Evolutionary conservation across 805 yeast genomes (phyloP), one percentile per base, ranked within the genome.

Genomic region (Ogataea ganodermae): DNA sequence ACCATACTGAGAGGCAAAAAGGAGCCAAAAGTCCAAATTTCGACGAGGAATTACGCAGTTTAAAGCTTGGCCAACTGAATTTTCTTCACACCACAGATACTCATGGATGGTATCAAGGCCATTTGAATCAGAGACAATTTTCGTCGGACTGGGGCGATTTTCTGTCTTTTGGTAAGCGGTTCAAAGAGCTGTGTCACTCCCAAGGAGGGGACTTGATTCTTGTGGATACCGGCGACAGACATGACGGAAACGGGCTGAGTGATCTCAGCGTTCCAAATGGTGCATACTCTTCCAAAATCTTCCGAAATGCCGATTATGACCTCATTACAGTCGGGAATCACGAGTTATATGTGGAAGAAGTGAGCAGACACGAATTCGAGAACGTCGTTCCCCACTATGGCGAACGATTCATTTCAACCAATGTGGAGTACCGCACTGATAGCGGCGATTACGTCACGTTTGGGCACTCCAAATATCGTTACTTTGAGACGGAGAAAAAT

Each of bases 81-180:
- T 88, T 94, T 57, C 59, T 92, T 21, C 98, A 92, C 60, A 91
- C 98, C 1, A 94, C 99, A 0, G 99, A 94, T 60, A 92, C 97
- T 2, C 99, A 94, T 65, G 97, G 94, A 1, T 94, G 99, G 99
- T 80, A 86, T 53, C 83, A 92, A 4, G 97, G 97, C 0, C 99
- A 92, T 69, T 58, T 80, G 32, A 82, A 83, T 55, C 97, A 91
- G 64, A 73, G 77, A 23, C 81, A 79, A 48, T 92, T 83, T 64
- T 77, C 84, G 31, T 94, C 88, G 4, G 88, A 91, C 63, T 92
- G 96, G 96, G 97, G 97, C 8, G 96, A 92, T 60, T 88, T 86
- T 50, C 61, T 86, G 3, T 81, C 91, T 0, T 91, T 92, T 61
- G 70, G 80, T 0, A 53, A 65, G 4, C 80, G 78, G 46, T 63